These are phyloP conservation scores for Talaromyces funiculosus DNA, from an alignment of 2,329 filamentous ascomycete species.

Conservation along the genomic window DNA sequence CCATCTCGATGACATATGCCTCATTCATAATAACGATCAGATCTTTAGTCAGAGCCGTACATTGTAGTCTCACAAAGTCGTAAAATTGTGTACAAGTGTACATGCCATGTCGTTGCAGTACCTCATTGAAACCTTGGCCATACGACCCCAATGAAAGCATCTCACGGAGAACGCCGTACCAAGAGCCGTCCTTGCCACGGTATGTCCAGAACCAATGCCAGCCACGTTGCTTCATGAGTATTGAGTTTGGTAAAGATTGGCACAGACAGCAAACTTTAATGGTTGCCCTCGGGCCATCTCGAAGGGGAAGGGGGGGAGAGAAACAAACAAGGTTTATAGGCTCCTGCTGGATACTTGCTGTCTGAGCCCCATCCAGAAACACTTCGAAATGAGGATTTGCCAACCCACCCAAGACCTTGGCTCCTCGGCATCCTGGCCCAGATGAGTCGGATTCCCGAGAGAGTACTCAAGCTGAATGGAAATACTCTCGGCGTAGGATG, in stretches of 20 bases:
- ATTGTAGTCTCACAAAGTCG: neutral
- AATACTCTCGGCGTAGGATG: neutral
- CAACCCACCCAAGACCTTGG: conserved; percentile 4
- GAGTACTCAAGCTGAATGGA: neutral
- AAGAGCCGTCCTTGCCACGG: neutral
- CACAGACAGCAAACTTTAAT: neutral
- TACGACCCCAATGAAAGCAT: neutral
- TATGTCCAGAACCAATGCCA: neutral
- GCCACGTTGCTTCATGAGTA: neutral
- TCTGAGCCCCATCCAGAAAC: neutral
- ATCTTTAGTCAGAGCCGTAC: neutral
- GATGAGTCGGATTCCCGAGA: neutral
- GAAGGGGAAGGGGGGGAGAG: too few relatives aligned
- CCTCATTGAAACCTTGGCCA: neutral
- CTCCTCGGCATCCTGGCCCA: neutral
- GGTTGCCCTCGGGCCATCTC: conserved; percentile 1
- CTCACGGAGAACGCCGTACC: conserved; percentile 1
- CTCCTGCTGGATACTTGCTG: neutral
- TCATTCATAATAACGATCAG: neutral
- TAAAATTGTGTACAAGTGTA: neutral
- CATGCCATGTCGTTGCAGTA: neutral
- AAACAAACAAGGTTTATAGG: neutral
- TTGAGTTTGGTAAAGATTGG: neutral
- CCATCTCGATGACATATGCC: neutral
- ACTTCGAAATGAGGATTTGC: conserved; percentile 1